These are phyloP conservation scores for Acidiella bohemica DNA, from an alignment of 495 filamentous ascomycete species.

Conservation along the genomic window DNA sequence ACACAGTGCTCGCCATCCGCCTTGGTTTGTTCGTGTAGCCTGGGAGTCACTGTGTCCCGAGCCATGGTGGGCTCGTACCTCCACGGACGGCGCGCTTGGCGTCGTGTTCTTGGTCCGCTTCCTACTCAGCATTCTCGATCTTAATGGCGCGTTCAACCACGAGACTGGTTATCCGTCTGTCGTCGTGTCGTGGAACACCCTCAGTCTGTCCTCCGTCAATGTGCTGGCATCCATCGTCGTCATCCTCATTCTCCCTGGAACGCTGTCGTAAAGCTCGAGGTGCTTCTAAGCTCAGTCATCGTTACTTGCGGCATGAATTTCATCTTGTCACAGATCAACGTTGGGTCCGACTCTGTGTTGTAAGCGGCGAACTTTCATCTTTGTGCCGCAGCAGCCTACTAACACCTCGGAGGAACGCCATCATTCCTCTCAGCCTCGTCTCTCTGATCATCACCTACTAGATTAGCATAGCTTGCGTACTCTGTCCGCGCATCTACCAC, in stretches of 20 bases:
- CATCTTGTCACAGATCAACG: not conserved
- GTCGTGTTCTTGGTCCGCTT: conserved; percentile 33
- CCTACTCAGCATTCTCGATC: conserved; percentile 33
- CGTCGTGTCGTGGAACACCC: conserved; percentile 5
- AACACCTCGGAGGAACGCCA: too few relatives aligned
- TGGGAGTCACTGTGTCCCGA: not conserved
- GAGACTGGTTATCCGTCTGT: conserved; percentile 28
- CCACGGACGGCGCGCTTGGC: not conserved
- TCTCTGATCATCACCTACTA: not conserved
- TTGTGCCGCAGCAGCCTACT: too few relatives aligned
- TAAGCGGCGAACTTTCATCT: not conserved
- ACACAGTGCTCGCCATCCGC: not conserved
- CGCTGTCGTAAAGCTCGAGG: not conserved
- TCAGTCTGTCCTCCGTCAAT: not conserved
- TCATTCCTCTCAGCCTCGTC: not conserved
- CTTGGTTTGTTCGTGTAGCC: not conserved
- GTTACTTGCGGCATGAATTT: not conserved
- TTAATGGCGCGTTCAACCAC: conserved; percentile 25
- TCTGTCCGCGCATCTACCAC: not conserved
- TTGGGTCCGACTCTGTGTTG: not conserved
- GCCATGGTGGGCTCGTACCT: not conserved
- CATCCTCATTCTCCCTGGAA: not conserved
- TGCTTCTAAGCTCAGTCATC: not conserved
- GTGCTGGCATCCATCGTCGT: not conserved
- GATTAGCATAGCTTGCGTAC: not conserved